Evolutionary conservation across 352 stramenopile species (phyloP), one percentile per base, ranked within the genome.

Genomic region (Pythium volutum): DNA sequence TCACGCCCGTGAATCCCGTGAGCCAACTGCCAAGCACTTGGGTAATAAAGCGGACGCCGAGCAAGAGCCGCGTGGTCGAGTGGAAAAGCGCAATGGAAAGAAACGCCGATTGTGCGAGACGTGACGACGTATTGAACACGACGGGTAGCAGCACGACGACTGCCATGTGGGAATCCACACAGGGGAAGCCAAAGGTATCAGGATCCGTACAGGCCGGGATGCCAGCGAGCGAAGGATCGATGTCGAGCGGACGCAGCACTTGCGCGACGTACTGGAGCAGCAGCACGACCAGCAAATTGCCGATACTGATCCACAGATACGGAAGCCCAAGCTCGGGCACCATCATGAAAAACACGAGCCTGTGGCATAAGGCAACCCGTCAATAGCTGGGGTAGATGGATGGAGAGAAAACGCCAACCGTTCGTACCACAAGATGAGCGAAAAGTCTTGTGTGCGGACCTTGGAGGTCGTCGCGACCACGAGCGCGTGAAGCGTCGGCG

Each of bases 81-180:
- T 89, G 76, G 45, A 69, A 76, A 0, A 87, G n/a, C 0, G 66
- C 48, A 1, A 83, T 41, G 5, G 65, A 22, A 7, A 52, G 34
- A 23, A 71, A 65, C 10, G 45, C 53, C 16, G 55, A 27, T 50
- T 74, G 74, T 0, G 76, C 56, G 38, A 75, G 23, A 4, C 43
- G 42, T 3, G 73, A 77, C 29, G 69, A 27, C 2, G 69, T 73
- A 62, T 89, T 59, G 2, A 84, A 55, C 43, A 87, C 69, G 2
- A 79, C 71, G 5, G 83, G 81, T 10, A 87, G 55, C 39, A 91
- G 62, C 52, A 91, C 76, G 15, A 91, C 81, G 1, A 91, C 62
- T 11, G 76, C 58, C 79, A 93, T 90, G 71, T 93, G 84, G 27
- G 71, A 76, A 70, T 93, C 81, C 4, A 93, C 70, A 33, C 81